Evolutionary conservation across 2,329 filamentous ascomycete genomes (phyloP).

Genomic region (Fusarium marasasianum): DNA sequence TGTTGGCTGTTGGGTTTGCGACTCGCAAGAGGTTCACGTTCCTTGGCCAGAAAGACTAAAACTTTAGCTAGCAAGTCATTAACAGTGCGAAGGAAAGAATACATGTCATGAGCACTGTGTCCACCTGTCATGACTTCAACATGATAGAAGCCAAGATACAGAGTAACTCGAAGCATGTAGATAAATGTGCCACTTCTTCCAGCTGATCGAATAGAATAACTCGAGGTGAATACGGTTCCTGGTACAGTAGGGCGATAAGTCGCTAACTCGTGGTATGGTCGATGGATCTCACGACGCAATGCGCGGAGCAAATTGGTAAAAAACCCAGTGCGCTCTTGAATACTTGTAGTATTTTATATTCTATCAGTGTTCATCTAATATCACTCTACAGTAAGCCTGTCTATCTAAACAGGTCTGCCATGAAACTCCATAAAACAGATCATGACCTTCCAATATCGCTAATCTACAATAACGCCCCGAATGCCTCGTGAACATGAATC

Average conservation of each 20-base stretch:
- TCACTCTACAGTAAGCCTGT: neutral
- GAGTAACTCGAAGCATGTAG: neutral
- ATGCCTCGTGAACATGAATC: conserved; percentile 19
- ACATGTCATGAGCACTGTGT: neutral
- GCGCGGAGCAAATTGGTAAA: neutral
- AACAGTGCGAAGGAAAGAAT: neutral
- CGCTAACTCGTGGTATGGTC: neutral
- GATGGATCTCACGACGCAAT: neutral
- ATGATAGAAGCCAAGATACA: neutral
- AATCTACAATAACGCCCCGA: conserved; percentile 26
- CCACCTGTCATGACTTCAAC: too few species aligned
- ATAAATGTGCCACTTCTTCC: neutral
- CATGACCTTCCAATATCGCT: neutral
- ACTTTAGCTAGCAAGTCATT: neutral
- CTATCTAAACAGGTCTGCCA: neutral
- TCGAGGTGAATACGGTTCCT: neutral
- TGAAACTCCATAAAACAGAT: conserved; percentile 14
- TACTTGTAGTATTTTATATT: neutral
- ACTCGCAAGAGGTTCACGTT: neutral
- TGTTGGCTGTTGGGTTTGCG: neutral
- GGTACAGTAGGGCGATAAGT: neutral
- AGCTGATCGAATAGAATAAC: too few species aligned
- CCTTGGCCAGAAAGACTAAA: neutral
- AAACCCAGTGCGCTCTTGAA: neutral
- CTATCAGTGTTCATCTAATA: neutral